These are phyloP conservation scores for Candida chauliodis DNA, from an alignment of 805 yeast genomes.

Conservation along the genomic window DNA sequence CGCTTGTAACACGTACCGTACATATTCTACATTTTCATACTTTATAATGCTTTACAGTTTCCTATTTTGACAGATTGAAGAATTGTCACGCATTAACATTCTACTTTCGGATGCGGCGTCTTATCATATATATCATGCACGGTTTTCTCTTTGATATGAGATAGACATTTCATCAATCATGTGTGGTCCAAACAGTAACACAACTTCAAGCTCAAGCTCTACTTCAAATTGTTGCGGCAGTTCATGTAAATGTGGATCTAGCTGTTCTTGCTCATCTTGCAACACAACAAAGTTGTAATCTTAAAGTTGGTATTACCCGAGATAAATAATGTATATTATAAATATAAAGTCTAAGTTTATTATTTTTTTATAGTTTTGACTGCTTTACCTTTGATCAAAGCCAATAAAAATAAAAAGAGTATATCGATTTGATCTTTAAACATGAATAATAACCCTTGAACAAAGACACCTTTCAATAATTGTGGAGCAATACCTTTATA, in stretches of 20 bases:
- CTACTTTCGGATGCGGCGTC: background rate
- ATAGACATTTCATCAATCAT: background rate
- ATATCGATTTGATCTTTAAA: conserved; percentile 65
- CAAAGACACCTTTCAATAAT: conserved; percentile 73
- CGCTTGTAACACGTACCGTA: too few relatives aligned
- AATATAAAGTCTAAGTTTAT: background rate
- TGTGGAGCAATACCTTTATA: conserved; percentile 85
- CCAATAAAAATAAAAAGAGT: conserved; percentile 33
- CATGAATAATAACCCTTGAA: conserved; percentile 81
- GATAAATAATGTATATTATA: conserved; percentile 4
- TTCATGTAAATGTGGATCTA: conserved; percentile 6
- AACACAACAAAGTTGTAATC: conserved; percentile 6
- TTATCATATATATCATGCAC: background rate
- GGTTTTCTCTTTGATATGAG: background rate
- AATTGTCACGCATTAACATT: too few relatives aligned
- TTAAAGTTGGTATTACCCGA: too few relatives aligned
- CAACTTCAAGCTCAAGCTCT: conserved; percentile 1
- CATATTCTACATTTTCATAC: too few relatives aligned
- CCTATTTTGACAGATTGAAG: too few relatives aligned
- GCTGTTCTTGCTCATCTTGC: conserved; percentile 4
- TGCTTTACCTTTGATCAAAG: conserved; percentile 19
- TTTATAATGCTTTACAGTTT: background rate
- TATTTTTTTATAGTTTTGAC: conserved; percentile 2
- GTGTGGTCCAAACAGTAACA: conserved; percentile 4
- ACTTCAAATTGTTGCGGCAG: conserved; percentile 4